phyloP scores from a whole-genome alignment of 2,329 filamentous ascomycete genomes.

The Trichoderma aggressivum region DNA sequence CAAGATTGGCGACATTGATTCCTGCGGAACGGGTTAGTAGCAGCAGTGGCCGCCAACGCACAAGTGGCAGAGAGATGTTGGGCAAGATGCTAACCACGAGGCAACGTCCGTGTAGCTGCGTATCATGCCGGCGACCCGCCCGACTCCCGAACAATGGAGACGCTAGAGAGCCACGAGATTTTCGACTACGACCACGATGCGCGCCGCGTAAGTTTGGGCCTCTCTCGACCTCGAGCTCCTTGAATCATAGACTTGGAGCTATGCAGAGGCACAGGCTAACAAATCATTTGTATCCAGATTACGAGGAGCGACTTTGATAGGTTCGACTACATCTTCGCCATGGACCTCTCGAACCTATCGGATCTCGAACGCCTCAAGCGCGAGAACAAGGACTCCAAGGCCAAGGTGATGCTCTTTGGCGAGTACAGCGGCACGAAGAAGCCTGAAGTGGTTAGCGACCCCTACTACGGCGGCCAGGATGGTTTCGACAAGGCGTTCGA shows the following conservation, averaged over 20 bases:
- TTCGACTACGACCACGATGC: conserved; percentile 73
- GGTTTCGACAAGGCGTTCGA: conserved; percentile 86
- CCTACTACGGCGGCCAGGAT: conserved; percentile 83
- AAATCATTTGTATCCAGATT: conserved; percentile 38
- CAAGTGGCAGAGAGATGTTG: background rate
- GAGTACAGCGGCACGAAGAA: conserved; percentile 65
- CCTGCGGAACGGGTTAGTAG: conserved; percentile 70
- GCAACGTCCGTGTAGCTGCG: conserved; percentile 48
- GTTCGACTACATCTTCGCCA: conserved; percentile 93
- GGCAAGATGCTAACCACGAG: background rate
- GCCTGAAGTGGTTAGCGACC: conserved; percentile 75
- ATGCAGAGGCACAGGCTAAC: background rate
- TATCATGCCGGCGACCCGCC: conserved; percentile 78
- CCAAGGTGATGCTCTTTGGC: conserved; percentile 78
- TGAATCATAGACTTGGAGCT: too few relatives aligned
- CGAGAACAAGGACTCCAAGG: conserved; percentile 56
- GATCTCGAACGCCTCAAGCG: conserved; percentile 62
- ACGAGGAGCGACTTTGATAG: conserved; percentile 68
- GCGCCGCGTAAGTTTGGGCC: conserved; percentile 58
- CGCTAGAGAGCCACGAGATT: conserved; percentile 71
- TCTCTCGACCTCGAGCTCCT: background rate
- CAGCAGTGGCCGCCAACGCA: background rate
- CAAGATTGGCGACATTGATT: conserved; percentile 70
- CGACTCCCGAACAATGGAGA: conserved; percentile 79
- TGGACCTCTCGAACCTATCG: conserved; percentile 80